phyloP scores from a whole-genome alignment of 73 alveolate species.

The Paraurostyla sp. region DNA sequence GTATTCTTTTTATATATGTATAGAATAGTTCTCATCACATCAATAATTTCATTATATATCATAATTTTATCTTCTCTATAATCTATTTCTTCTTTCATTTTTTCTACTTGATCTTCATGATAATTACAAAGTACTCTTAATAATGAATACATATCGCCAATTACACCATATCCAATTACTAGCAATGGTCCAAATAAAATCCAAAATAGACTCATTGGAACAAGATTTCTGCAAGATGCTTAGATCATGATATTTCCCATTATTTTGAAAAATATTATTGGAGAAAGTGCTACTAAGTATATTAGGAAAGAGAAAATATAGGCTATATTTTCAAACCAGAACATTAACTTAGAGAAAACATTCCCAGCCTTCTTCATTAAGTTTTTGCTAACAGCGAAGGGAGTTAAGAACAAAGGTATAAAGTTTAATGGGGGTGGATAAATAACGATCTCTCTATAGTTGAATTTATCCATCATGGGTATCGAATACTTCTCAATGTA shows the following conservation, averaged over 20 bases:
- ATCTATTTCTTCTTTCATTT: conserved; percentile 59
- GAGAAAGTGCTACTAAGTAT: conserved; percentile 21
- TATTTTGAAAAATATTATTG: conserved; percentile 37
- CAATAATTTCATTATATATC: conserved; percentile 63
- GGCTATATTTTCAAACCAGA: conserved; percentile 67
- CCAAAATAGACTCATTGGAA: conserved; percentile 56
- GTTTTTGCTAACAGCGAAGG: conserved; percentile 29
- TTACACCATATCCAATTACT: not conserved
- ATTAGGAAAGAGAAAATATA: conserved; percentile 1
- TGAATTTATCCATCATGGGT: conserved; percentile 26
- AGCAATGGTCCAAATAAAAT: conserved; percentile 10
- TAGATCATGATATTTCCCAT: not conserved
- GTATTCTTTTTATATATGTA: conserved; percentile 21
- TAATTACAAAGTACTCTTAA: conserved; percentile 61
- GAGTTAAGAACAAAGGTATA: conserved; percentile 10
- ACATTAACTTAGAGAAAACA: conserved; percentile 55
- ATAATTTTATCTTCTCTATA: conserved; percentile 54
- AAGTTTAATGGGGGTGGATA: conserved; percentile 72
- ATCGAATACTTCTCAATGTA: conserved; percentile 65
- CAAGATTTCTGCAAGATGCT: not conserved
- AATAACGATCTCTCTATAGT: conserved; percentile 58
- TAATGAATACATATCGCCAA: conserved; percentile 38
- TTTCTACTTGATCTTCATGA: conserved; percentile 43
- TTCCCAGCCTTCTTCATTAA: not conserved
- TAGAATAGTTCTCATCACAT: conserved; percentile 55